Evolutionary conservation across 2,329 filamentous ascomycete genomes (phyloP), one percentile per base, ranked within the genome.

Genomic region (Periconia sp.): DNA sequence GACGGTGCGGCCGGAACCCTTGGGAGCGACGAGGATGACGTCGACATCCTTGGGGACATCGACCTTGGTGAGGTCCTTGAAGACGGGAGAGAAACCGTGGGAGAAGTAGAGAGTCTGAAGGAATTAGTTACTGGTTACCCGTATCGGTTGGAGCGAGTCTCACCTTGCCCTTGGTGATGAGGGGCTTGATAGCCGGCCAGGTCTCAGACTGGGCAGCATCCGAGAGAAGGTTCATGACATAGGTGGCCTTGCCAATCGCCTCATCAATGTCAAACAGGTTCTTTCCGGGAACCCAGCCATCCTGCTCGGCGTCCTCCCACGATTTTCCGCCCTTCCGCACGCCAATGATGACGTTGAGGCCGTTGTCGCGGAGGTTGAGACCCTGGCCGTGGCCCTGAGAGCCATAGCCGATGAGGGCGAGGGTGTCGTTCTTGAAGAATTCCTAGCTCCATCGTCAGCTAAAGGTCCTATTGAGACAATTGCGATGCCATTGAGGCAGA

Each of bases 371-470:
- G 73, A 99, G 88, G 85, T 99, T 99, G 56, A 99, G 89, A 74
- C 94, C 95, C 81, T 99, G 94, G 63, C 94, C 94, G 83, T 99
- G 94, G 68, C 94, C 94, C 81, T 96, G 92, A 56, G 92, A 96
- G 68, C 86, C 94, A 79, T 99, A 99, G 74, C 94, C 94, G 76
- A 99, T 99, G 71, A 99, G 88, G 71, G 94, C 94, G 66, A 99
- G 89, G 62, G 92, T 97, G 78, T 99, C 94, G 79, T 99, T 85
- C 85, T 97, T 97, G 89, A 99, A 99, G 87, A 92, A 99, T 58
- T 97, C 90, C 89, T 96, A 38, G 25, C 22, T 44, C 38, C 24
- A 42, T 36, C 47, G 57, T 74, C 49, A 73, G 62, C 37, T 35
- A 19, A 36, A 21, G 33, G 11, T 49, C 31, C 36, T 24, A 40